Evolutionary conservation across 2,329 filamentous ascomycete species (phyloP).

Genomic region (Ophiocordyceps polyrhachis-furcata): DNA sequence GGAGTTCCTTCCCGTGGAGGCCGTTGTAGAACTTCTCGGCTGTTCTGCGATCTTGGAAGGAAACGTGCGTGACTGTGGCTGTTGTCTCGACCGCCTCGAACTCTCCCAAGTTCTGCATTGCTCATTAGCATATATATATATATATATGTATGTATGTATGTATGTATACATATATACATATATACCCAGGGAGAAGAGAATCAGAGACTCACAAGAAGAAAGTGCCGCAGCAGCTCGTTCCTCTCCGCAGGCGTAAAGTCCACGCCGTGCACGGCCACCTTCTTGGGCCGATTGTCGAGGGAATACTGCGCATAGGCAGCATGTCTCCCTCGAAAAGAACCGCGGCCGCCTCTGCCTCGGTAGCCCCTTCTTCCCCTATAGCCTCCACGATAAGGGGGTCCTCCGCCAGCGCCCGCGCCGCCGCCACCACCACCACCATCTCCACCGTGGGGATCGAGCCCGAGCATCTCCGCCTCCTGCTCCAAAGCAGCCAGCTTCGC

Average conservation of each 20-base stretch:
- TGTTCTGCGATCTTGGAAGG: constrained; percentile 48
- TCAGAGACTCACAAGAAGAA: constrained; percentile 52
- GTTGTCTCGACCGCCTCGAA: constrained; percentile 37
- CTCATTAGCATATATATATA: not conserved
- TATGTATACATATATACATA: no score
- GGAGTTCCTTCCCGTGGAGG: constrained; percentile 36
- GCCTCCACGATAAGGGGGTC: constrained; percentile 15
- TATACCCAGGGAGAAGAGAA: no score
- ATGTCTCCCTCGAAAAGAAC: constrained; percentile 24
- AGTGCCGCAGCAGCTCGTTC: constrained; percentile 53
- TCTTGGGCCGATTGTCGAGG: constrained; percentile 59
- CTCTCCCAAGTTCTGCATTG: constrained; percentile 37
- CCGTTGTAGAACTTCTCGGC: constrained; percentile 51
- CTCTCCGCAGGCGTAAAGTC: constrained; percentile 42
- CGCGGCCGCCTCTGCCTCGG: constrained; percentile 18
- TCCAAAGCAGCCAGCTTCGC: constrained; percentile 56
- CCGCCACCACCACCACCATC: constrained; percentile 19
- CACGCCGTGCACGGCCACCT: constrained; percentile 42
- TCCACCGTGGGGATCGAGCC: constrained; percentile 39
- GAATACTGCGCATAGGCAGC: constrained; percentile 44
- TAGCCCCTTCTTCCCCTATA: constrained; percentile 17
- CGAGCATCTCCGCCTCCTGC: constrained; percentile 50
- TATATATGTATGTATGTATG: no score
- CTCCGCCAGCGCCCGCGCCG: no score
- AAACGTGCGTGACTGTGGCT: constrained; percentile 30